phyloP scores from a whole-genome alignment of 345 rosid genomes.

The Salix viminalis region DNA sequence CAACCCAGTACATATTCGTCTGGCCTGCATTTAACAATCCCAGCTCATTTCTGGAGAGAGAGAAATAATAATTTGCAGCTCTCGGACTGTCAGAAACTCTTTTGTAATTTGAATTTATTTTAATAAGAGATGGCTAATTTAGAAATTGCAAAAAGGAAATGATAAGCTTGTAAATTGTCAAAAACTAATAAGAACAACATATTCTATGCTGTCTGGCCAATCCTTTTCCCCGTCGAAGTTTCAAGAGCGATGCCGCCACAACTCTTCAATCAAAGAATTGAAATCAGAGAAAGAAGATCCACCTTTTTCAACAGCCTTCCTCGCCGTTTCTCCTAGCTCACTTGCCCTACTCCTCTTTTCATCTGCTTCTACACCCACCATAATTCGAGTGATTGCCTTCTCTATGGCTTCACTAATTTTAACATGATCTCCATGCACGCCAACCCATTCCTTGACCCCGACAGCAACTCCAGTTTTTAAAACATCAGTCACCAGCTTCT shows the following conservation, averaged over 20 bases:
- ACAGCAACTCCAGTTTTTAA: conserved; percentile 23
- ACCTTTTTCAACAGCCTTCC: conserved; percentile 28
- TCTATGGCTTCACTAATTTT: conserved; percentile 21
- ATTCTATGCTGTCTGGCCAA: not conserved
- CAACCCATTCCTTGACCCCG: conserved; percentile 18
- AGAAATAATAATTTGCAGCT: not conserved
- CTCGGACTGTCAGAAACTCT: no score
- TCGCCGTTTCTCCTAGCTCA: conserved; percentile 22
- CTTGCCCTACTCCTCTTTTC: conserved; percentile 13
- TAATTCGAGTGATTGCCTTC: conserved; percentile 26
- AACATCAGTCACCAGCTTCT: conserved; percentile 29
- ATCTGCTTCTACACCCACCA: conserved; percentile 13
- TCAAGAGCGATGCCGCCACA: not conserved
- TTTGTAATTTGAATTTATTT: no score
- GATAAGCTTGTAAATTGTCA: not conserved
- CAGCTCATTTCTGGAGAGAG: no score
- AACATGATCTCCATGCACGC: conserved; percentile 11
- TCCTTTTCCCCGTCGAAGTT: not conserved
- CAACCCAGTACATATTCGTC: no score
- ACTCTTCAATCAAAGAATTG: conserved; percentile 13
- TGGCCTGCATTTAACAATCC: no score
- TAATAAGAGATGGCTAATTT: no score
- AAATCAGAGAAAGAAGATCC: conserved; percentile 32
- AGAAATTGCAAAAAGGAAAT: not conserved
- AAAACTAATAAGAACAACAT: no score